Evolutionary conservation across 352 stramenopile species (phyloP), one percentile per base, ranked within the genome.

Genomic region (Phytophthora kernoviae): DNA sequence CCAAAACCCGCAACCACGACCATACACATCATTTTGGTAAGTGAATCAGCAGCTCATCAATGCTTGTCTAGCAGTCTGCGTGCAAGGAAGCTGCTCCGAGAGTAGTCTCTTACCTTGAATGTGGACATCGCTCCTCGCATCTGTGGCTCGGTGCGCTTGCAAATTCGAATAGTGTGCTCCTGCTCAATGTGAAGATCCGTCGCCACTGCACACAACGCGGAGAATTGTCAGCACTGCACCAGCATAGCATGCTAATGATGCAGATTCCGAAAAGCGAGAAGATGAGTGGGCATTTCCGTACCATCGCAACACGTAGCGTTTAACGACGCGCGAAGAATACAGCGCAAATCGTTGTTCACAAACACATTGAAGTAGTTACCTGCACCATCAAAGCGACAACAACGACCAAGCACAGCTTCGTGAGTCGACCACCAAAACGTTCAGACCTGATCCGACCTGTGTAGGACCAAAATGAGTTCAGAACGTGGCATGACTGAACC

Each of bases 281-380:
- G 21, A 5, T 17, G 15, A 6, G 33, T 8, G 2, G 33, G 2
- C 33, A 26, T 18, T 45, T 5, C 22, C 68, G 44, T 32, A 95
- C 84, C 79, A 57, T 95, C 84, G 51, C 83, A 95, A 50, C 84
- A 93, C 10, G 78, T 93, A 39, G 87, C 79, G 18, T 82, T 84
- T 17, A 91, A 66, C 45, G 84, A 90, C 11, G 84, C 80, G 11
- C 84, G 84, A 44, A 95, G 71, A 47, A 94, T 94, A 50, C 81
- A 91, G 26, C 68, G 70, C 54, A 95, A 82, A 18, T 70, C 52
- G 14, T 76, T 71, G 44, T 95, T 87, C 39, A 95, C 83, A 51
- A 95, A 95, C 32, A 94, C 76, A 43, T 95, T 95, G 46, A 95
- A 95, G 59, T 93, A 95, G 62, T 95, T 95, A 40, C 87, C 87